Evolutionary conservation across 176 grass and related monocot genomes (phyloP).

Genomic region (Ensete ventricosum): DNA sequence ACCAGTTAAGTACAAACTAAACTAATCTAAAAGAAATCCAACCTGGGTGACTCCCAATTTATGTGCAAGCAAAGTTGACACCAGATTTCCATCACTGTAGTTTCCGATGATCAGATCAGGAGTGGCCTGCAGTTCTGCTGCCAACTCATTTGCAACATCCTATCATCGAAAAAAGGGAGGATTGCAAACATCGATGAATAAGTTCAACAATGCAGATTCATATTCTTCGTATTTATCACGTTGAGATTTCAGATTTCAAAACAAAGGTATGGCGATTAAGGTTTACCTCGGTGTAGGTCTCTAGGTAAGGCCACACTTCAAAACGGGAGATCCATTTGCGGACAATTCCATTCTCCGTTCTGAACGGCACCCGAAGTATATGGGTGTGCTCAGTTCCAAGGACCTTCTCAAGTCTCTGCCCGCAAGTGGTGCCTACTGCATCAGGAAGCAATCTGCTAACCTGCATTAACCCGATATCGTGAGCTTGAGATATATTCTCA

Average conservation of each 20-base stretch:
- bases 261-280: constrained; percentile 6
- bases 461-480: constrained; percentile 23
- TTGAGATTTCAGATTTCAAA: background rate
- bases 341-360: constrained; percentile 82
- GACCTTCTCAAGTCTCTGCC: constrained; percentile 93
- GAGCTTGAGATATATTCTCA: background rate
- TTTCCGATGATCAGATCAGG: constrained; percentile 94
- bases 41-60: constrained; percentile 93
- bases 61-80: constrained; percentile 86
- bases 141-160: constrained; percentile 93
- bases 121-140: constrained; percentile 82
- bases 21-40: background rate
- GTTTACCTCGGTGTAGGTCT: constrained; percentile 88
- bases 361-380: constrained; percentile 91
- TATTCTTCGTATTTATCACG: background rate
- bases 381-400: constrained; percentile 96
- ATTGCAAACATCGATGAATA: background rate
- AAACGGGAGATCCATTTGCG: constrained; percentile 99
- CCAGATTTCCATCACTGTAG: constrained; percentile 99
- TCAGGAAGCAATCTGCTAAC: constrained; percentile 87
- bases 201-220: background rate
- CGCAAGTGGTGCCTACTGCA: constrained; percentile 86
- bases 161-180: constrained; percentile 23
- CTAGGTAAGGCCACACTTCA: constrained; percentile 98
- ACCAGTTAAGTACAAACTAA: too few relatives aligned